Evolutionary conservation across 1,284 basidiomycete genomes (phyloP).

Genomic region (Spongiforma sp.): DNA sequence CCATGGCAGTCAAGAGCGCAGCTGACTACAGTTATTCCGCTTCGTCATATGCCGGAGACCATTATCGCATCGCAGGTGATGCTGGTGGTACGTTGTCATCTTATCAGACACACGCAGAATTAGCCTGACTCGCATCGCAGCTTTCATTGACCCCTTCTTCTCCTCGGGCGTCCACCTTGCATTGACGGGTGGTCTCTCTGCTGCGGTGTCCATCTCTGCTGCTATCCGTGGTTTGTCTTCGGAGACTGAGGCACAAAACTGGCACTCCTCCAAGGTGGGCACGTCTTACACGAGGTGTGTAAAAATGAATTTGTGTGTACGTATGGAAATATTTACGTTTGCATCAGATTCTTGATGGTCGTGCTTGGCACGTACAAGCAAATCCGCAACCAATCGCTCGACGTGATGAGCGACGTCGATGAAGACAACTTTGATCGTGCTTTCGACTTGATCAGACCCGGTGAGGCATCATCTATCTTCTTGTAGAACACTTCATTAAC

Average conservation of each 20-base stretch:
- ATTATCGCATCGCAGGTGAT: slow-evolving; percentile 44
- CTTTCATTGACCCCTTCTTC: neutral
- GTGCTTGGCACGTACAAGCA: slow-evolving; percentile 37
- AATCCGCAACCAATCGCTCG: slow-evolving; percentile 46
- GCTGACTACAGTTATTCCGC: slow-evolving; percentile 53
- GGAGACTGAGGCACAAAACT: neutral
- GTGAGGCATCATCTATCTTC: slow-evolving; percentile 28
- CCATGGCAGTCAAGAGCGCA: slow-evolving; percentile 27
- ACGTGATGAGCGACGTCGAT: slow-evolving; percentile 50
- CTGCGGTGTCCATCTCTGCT: neutral
- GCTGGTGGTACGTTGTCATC: slow-evolving; percentile 42
- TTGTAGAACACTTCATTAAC: neutral
- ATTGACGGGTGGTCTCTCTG: neutral
- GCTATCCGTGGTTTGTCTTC: neutral
- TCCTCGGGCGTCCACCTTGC: neutral
- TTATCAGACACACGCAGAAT: neutral
- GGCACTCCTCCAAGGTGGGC: neutral
- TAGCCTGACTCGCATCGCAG: neutral
- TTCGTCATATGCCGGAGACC: slow-evolving; percentile 35
- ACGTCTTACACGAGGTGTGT: slow-evolving; percentile 1
- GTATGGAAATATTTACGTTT: neutral
- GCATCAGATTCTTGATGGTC: slow-evolving; percentile 51
- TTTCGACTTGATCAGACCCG: slow-evolving; percentile 52
- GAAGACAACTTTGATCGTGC: slow-evolving; percentile 57
- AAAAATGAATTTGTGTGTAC: neutral